Conservation (phyloP, 805 yeast species). For the Candida anglica region DNA sequence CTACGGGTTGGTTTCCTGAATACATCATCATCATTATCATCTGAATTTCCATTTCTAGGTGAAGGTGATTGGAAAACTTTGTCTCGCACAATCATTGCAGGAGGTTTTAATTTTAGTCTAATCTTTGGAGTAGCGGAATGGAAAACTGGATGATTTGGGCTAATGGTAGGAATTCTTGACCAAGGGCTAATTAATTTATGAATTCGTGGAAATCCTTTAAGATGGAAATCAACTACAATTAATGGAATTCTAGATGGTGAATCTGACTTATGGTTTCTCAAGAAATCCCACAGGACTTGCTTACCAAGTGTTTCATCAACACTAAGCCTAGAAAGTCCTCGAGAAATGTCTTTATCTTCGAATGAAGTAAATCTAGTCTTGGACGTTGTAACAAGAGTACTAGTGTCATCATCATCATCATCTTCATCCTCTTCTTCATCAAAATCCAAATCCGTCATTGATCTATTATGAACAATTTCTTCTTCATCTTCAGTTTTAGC, state of each 20-base stretch:
- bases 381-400: slow-evolving; percentile 1
- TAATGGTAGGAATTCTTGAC: slow-evolving; percentile 24
- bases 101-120: slow-evolving; percentile 5
- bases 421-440: slow-evolving; percentile 1
- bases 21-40: slow-evolving; percentile 4
- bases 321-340: not conserved
- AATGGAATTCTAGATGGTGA: slow-evolving; percentile 21
- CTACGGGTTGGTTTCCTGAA: slow-evolving; percentile 5
- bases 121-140: slow-evolving; percentile 7
- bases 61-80: slow-evolving; percentile 4
- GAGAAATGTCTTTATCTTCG: slow-evolving; percentile 2
- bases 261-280: slow-evolving; percentile 3
- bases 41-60: slow-evolving; percentile 1
- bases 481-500: not conserved
- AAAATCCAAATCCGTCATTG: no score
- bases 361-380: not conserved
- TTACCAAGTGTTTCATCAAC: not conserved
- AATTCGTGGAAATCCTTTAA: slow-evolving; percentile 19
- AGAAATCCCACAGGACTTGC: slow-evolving; percentile 3
- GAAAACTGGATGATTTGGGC: slow-evolving; percentile 28
- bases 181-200: slow-evolving; percentile 6
- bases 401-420: slow-evolving; percentile 7
- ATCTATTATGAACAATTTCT: no score
- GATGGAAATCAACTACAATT: slow-evolving; percentile 16
- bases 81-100: slow-evolving; percentile 6